Base-by-base conservation (phyloP, 192 early-diverging fungal genomes). In the Coemansia sp. region DNA sequence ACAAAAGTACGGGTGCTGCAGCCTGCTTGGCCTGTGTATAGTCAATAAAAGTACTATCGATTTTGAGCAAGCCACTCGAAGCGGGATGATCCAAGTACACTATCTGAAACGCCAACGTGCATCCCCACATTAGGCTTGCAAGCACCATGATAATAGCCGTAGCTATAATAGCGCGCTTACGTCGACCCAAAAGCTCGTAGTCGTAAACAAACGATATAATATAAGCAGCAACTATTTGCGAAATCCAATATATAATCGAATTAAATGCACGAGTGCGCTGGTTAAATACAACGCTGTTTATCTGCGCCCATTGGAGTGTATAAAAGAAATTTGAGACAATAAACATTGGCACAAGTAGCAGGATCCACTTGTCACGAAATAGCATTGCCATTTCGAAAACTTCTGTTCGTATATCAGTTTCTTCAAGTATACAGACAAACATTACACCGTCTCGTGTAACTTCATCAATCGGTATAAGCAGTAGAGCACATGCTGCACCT, bases 301-400 rank as follows among this genome's bases (percentile, higher is more conserved):
- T 81, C 19, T 68, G 79, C 6, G 76, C 68, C 73, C 87, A 89
- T 66, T 93, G 88, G 70, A 90, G 90, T 2, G 87, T 83, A 73
- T 90, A 92, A 82, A 88, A 90, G 86, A 90, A 90, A 73, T 92
- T 92, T 61, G 87, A 87, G 19, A 79, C 83, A 29, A 87, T 27
- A 69, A 86, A 90, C 70, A 89, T 76, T 39, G 91, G 91, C 22
- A 86, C 73, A 23, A 93, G 81, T 38, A 85, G 54, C n/a, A 92
- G 35, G 75, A 91, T 88, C 58, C 82, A 83, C 75, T 79, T 86
- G 67, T 90, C 81, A 15, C 68, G 56, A 65, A 90, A 88, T 56
- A 89, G 69, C 55, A 71, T 79, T 17, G 86, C 38, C n/a, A 85
- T 70, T 60, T 84, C 83, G 14, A 73, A 25, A 10, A 76, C 63